A percentile compares a stretch with the other conserved stretches of the same genome.
Conservation (phyloP, 2,329 filamentous ascomycete genomes). For the Scytalidium sp. region DNA sequence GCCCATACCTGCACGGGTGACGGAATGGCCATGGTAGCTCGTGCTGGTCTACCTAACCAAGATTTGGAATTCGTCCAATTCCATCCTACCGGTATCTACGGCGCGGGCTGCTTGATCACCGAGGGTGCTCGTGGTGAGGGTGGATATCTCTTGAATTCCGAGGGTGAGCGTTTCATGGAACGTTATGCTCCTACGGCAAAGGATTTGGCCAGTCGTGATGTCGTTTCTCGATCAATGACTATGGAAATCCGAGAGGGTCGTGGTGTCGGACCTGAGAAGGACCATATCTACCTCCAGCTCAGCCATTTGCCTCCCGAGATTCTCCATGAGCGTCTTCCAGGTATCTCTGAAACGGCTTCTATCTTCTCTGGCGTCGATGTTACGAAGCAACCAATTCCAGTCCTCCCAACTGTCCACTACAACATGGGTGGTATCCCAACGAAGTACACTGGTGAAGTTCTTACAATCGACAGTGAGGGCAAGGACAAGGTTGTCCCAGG, state of each 20-base stretch:
- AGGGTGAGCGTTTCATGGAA: constrained; percentile 99
- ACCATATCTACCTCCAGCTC: constrained; percentile 97
- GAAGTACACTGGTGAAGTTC: constrained; percentile 93
- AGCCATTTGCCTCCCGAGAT: constrained; percentile 91
- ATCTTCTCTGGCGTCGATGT: constrained; percentile 98
- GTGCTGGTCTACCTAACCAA: constrained; percentile 96
- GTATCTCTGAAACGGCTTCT: constrained; percentile 97
- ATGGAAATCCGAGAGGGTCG: constrained; percentile 97
- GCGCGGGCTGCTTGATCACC: constrained; percentile 95
- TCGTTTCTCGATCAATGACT: constrained; percentile 97
- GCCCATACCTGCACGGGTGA: constrained; percentile 99
- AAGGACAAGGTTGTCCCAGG: constrained; percentile 92
- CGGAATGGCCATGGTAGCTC: constrained; percentile 98
- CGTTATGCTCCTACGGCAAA: constrained; percentile 96
- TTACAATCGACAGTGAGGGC: constrained; percentile 81
- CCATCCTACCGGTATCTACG: constrained; percentile 98
- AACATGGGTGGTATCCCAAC: constrained; percentile 99
- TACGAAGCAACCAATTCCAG: constrained; percentile 93
- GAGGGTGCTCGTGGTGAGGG: constrained; percentile 97
- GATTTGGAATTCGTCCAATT: constrained; percentile 99
- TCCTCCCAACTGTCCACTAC: constrained; percentile 96
- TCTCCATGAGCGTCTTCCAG: constrained; percentile 91
- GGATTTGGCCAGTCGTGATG: constrained; percentile 94
- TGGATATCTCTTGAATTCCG: constrained; percentile 94
- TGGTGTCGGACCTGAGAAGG: constrained; percentile 94